Evolutionary conservation across 441 rosid genomes (phyloP), one percentile per base, ranked within the genome.

Genomic region (Flueggea neowawraea): DNA sequence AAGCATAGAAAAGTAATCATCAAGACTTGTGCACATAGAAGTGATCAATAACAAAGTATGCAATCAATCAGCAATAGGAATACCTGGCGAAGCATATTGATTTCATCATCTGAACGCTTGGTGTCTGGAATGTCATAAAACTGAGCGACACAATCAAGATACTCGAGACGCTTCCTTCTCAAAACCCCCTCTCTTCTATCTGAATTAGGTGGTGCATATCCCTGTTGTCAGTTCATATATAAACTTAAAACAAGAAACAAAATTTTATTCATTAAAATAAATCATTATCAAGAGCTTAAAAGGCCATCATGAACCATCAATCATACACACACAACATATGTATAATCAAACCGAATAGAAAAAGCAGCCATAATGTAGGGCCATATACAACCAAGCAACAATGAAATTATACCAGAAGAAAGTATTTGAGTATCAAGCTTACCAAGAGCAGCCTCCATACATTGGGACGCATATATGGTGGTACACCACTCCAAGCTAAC

Each of bases 171-270:
- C 76, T 95, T 95, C 74, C 97, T 91, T 77, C 85, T 84, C 63
- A 91, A 75, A 76, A 86, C 90, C 68, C 85, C 93, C 78, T 91
- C 96, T 91, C 98, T 86, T 88, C 98, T 88, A 88, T 95, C 99
- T 84, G 98, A 89, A 85, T 95, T 94, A 87, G 98, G 83, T 70
- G 98, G 93, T 94, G 96, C 97, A 87, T 89, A 91, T 89, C 97
- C 98, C 97, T 95, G 98, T 88, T 73, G 97, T 94, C 96, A 86
- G 88, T 80, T 81, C 84, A 86, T 82, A 72, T 78, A 71, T 22
- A 22, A 22, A 22, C 28, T 22, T 22, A 22, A 22, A 22, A 22
- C 28, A 22, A 22, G 28, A 22, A 22, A 22, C 28, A 22, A 22
- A 22, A 22, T 22, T 22, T 22, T 22, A 22, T 22, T 22, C 1